Percentiles rank a stretch among this genome's conserved stretches.
These are phyloP conservation scores for Pseudogymnoascus sp. DNA, from an alignment of 2,329 filamentous ascomycete genomes.

Conservation along the genomic window DNA sequence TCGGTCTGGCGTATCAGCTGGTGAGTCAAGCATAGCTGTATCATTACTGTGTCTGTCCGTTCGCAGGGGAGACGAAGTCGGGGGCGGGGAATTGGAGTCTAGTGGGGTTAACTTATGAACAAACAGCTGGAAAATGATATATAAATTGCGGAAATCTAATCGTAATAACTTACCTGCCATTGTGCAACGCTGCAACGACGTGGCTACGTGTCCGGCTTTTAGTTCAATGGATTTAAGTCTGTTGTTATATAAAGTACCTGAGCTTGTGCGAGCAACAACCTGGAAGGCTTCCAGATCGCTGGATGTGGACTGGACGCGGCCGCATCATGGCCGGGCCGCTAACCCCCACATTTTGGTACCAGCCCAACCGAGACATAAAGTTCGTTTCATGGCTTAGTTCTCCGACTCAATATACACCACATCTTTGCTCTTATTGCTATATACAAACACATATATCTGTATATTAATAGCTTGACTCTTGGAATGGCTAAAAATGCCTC, in stretches of 20 bases:
- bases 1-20: not conserved
- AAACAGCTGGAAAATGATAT: not conserved
- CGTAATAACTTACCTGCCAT: not conserved
- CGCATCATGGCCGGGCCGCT: not conserved
- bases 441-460: slow-evolving; percentile 1
- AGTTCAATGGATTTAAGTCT: not conserved
- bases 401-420: not conserved
- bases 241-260: not conserved
- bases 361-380: slow-evolving; percentile 5
- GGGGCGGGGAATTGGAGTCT: slow-evolving; percentile 2
- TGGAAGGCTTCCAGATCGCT: not conserved
- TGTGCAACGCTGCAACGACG: not conserved
- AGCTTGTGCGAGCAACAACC: slow-evolving; percentile 4
- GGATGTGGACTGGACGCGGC: not conserved
- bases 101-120: not conserved
- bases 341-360: slow-evolving; percentile 6
- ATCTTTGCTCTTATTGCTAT: not conserved
- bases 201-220: not conserved
- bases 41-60: not conserved
- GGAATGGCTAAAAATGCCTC: slow-evolving; percentile 10
- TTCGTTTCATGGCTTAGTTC: slow-evolving; percentile 3
- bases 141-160: not conserved
- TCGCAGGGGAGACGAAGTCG: slow-evolving; percentile 10
- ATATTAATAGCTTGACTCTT: not conserved
- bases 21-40: slow-evolving; percentile 11